Percentiles rank a stretch among this genome's conserved stretches.
These are phyloP conservation scores for Pouteria glomerata DNA, from an alignment of 148 eudicot genomes.

Conservation along the genomic window DNA sequence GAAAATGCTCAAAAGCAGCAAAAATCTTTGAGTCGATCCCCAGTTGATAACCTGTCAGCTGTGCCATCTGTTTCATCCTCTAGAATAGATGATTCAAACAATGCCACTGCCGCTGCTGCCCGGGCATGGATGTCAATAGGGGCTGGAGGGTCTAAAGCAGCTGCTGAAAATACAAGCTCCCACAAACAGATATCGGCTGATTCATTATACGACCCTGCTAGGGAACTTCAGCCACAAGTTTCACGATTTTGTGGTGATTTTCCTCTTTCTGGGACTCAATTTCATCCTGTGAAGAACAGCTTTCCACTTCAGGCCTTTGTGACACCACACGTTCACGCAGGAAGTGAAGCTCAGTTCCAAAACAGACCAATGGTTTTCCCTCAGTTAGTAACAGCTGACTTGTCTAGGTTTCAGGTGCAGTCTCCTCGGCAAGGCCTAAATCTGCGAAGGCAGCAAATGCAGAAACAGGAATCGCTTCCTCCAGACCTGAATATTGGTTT, in stretches of 20 bases:
- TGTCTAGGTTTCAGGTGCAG: slow-evolving; percentile 64
- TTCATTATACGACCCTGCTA: slow-evolving; percentile 32
- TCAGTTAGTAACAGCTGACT: slow-evolving; percentile 47
- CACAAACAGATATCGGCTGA: slow-evolving; percentile 48
- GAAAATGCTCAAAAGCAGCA: slow-evolving; percentile 70
- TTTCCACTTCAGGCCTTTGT: slow-evolving; percentile 47
- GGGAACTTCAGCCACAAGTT: slow-evolving; percentile 48
- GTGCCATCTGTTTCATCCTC: slow-evolving; percentile 31
- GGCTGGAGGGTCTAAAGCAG: slow-evolving; percentile 49
- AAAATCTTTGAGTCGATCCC: slow-evolving; percentile 27
- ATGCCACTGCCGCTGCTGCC: slow-evolving; percentile 75
- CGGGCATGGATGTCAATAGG: slow-evolving; percentile 85
- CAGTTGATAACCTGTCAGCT: slow-evolving; percentile 20
- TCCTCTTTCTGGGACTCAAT: slow-evolving; percentile 34
- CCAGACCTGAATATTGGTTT: slow-evolving; percentile 89
- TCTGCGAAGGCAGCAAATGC: slow-evolving; percentile 48
- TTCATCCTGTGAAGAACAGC: slow-evolving; percentile 45
- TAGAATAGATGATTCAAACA: slow-evolving; percentile 41
- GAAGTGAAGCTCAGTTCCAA: slow-evolving; percentile 42
- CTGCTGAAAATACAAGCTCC: slow-evolving; percentile 31
- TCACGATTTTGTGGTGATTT: slow-evolving; percentile 45
- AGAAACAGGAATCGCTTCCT: slow-evolving; percentile 72
- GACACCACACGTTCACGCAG: slow-evolving; percentile 38
- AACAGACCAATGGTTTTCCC: slow-evolving; percentile 50
- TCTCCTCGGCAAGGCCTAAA: slow-evolving; percentile 41